Conservation (phyloP, 1,139 yeast genomes). For the Pichia sp. region DNA sequence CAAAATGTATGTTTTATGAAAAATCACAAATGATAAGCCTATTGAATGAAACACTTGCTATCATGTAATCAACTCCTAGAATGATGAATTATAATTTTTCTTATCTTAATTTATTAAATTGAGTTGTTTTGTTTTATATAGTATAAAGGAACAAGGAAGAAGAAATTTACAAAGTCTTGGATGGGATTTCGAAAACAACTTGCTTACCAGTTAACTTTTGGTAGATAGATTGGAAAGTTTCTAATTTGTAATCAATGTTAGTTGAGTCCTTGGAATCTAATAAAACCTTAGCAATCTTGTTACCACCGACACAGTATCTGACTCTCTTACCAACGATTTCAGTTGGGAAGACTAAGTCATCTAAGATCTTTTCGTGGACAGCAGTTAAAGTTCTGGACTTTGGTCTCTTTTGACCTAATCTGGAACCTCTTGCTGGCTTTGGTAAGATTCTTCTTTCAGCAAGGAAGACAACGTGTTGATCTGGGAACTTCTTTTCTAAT, state of each 20-base stretch:
- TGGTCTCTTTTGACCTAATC: slow-evolving; percentile 98
- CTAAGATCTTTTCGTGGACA: slow-evolving; percentile 98
- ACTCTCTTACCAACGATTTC: slow-evolving; percentile 99
- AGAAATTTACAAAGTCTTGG: slow-evolving; percentile 57
- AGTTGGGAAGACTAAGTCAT: slow-evolving; percentile 99
- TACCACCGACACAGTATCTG: slow-evolving; percentile 99
- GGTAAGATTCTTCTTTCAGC: slow-evolving; percentile 99
- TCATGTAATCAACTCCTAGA: too few species aligned
- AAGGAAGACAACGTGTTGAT: slow-evolving; percentile 98
- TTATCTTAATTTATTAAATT: slow-evolving; percentile 9
- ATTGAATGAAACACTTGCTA: too few species aligned
- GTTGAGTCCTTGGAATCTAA: slow-evolving; percentile 98
- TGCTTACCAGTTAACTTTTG: slow-evolving; percentile 99
- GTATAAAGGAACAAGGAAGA: slow-evolving; percentile 8
- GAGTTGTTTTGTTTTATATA: slow-evolving; percentile 2
- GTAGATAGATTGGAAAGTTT: slow-evolving; percentile 99
- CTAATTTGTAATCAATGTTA: slow-evolving; percentile 98
- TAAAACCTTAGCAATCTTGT: slow-evolving; percentile 97
- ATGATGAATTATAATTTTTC: too few species aligned
- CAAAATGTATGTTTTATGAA: too few species aligned
- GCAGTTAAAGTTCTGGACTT: slow-evolving; percentile 99
- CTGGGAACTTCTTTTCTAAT: slow-evolving; percentile 99
- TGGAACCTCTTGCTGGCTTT: slow-evolving; percentile 89
- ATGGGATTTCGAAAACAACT: slow-evolving; percentile 98
- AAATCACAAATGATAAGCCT: too few species aligned